Base-by-base conservation (phyloP, 2,329 filamentous ascomycete species). In the Rhynchosporium agropyri region DNA sequence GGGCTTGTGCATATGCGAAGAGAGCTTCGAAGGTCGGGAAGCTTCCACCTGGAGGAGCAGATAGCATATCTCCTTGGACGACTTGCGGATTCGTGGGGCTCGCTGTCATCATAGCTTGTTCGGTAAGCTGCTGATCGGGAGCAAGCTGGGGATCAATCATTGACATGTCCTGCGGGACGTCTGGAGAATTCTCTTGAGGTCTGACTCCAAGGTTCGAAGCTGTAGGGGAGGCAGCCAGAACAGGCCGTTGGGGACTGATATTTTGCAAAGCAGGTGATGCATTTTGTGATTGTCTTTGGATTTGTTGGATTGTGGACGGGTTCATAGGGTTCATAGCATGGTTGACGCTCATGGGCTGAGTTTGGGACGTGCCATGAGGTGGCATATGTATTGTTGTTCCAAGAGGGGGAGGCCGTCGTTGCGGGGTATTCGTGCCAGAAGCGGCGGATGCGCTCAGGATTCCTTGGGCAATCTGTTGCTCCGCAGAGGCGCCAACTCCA, bases 21-120 rank as follows among this genome's bases (percentile, higher is more conserved):
- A 89, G 82, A 7, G 84, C 84, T 65, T 89, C 86, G 31, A 89
- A 78, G 2, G 84, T 88, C 2, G 84, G 81, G 67, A 85, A 89
- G 68, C 83, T 87, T 6, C 85, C 86, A 69, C 88, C 84, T 1
- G 85, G 85, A 3, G 86, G 86, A 15, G 73, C 64, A 38, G 71
- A 71, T 10, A 74, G 67, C 71, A 74, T 74, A 28, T 71, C 70
- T 29, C 67, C 71, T 62, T 68, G 70, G 8, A 66, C 54, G 3
- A 73, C 60, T 56, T 67, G 60, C 3, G 68, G 67, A 15, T 42
- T 55, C 9, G 56, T 26, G 26, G 65, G 49, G 59, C 53, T 26
- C 29, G 57, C 43, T 43, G 46, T 58, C 31, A 72, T 58, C 62
- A 69, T 66, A 3, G 68, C 63, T 4, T 67, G 66, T 28, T 62